Base-by-base conservation (phyloP, 2,329 filamentous ascomycete genomes). In the Clonostachys chloroleuca region DNA sequence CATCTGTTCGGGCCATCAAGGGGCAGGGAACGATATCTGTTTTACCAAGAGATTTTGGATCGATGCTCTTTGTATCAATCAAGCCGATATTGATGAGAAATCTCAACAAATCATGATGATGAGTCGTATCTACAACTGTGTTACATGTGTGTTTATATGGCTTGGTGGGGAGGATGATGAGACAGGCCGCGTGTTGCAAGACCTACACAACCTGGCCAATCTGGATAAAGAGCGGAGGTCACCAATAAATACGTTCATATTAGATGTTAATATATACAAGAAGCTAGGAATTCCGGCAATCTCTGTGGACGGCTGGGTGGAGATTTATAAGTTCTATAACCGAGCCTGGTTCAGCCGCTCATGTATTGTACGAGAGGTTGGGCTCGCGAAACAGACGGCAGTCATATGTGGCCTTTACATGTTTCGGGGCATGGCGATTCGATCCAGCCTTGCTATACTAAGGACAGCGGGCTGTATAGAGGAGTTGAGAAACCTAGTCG, bases 41-140 rank as follows among this genome's bases (percentile, higher is more conserved):
- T 24, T 24, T 3, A 24, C 24, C 24, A 2, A 24, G 24, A 24
- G 24, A 24, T 42, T 54, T 7, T 46, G 45, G 45, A 35, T 33
- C 30, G 45, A 46, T 33, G 16, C 37, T 14, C n/a, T 48, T 5
- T 46, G 49, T 16, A 50, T 50, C 43, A 48, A 50, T 4, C 49
- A 50, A 40, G 20, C 14, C 5, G 46, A 48, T 20, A n/a, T 48
- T 14, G 34, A 42, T 12, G 46, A 50, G 41, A 45, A 46, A 18
- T 33, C 33, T 13, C 7, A 46, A 6, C 44, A 49, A 16, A 36
- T 49, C 36, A 20, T 34, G 24, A 16, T 42, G n/a, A 51, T 49
- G 49, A n/a, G n/a, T 5, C 12, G 16, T 13, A 33, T 43, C 41
- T 43, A 20, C 41, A 18, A 33, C 16, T 12, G 24, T 9, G 41